Evolutionary conservation across 2,329 filamentous ascomycete species (phyloP).

Genomic region (Botryotinia convoluta): DNA sequence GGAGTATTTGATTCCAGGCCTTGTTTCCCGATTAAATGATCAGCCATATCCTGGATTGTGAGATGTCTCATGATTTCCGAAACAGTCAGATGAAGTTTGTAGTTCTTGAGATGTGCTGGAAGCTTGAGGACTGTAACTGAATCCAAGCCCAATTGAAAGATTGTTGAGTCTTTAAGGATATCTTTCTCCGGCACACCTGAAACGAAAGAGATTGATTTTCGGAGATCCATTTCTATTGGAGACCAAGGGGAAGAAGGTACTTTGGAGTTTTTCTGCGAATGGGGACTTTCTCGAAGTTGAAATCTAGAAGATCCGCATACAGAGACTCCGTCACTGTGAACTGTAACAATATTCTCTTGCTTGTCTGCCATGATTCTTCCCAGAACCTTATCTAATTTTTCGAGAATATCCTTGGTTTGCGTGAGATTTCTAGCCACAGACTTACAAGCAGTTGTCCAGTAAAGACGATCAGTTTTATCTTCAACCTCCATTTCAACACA

Average conservation of each 20-base stretch:
- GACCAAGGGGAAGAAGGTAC: slow-evolving; percentile 35
- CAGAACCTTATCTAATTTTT: slow-evolving; percentile 59
- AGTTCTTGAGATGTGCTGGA: slow-evolving; percentile 64
- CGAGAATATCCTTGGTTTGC: slow-evolving; percentile 52
- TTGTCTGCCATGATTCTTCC: slow-evolving; percentile 51
- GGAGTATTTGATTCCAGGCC: background rate
- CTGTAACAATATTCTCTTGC: slow-evolving; percentile 52
- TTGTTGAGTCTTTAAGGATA: slow-evolving; percentile 60
- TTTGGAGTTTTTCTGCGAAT: background rate
- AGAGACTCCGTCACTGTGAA: slow-evolving; percentile 51
- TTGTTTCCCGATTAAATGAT: slow-evolving; percentile 31
- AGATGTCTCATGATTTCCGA: slow-evolving; percentile 67
- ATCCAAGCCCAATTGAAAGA: slow-evolving; percentile 85
- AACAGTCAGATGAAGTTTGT: slow-evolving; percentile 61
- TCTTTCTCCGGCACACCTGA: slow-evolving; percentile 57
- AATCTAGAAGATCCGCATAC: slow-evolving; percentile 63
- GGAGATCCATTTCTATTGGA: slow-evolving; percentile 40
- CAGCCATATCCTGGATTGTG: slow-evolving; percentile 64
- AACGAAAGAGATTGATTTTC: slow-evolving; percentile 52
- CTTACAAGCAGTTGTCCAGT: slow-evolving; percentile 74
- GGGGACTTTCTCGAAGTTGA: slow-evolving; percentile 18
- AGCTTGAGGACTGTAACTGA: slow-evolving; percentile 91
- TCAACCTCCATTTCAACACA: slow-evolving; percentile 76
- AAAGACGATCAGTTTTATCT: slow-evolving; percentile 44
- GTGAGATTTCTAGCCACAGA: slow-evolving; percentile 48